phyloP scores from a whole-genome alignment of 1,284 basidiomycete genomes.

The Microbotryum lychnidis-dioicae region DNA sequence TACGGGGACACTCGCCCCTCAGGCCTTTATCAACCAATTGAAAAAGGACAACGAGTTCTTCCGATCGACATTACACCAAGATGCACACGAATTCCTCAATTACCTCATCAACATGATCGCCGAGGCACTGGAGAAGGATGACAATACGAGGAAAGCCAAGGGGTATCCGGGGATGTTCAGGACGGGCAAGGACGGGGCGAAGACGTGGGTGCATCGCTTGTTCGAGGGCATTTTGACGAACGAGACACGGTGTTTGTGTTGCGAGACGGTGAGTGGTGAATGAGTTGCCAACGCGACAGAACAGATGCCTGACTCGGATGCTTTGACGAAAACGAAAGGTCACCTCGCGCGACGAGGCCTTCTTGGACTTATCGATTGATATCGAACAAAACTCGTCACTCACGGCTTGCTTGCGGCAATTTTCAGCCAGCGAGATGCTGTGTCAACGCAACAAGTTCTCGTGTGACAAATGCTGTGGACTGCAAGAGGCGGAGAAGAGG shows the following conservation, averaged over 20 bases:
- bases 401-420: conserved; percentile 87
- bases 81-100: conserved; percentile 72
- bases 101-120: conserved; percentile 86
- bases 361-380: conserved; percentile 94
- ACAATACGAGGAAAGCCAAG: conserved; percentile 27
- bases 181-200: conserved; percentile 35
- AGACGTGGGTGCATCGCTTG: conserved; percentile 79
- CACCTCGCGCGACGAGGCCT: conserved; percentile 91
- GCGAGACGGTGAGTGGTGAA: conserved; percentile 65
- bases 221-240: conserved; percentile 92
- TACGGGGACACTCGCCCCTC: conserved; percentile 75
- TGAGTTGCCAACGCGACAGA: no score
- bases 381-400: conserved; percentile 96
- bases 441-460: conserved; percentile 98
- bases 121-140: conserved; percentile 77
- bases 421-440: conserved; percentile 96
- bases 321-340: conserved; percentile 47
- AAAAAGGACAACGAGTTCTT: conserved; percentile 81
- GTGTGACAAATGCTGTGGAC: conserved; percentile 89
- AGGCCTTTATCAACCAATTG: conserved; percentile 81
- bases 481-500: conserved; percentile 98
- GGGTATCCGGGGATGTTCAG: conserved; percentile 49
- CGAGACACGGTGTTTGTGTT: conserved; percentile 93
- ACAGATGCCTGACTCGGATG: background rate
- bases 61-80: conserved; percentile 64